These are phyloP conservation scores for Talaromyces ruber DNA, from an alignment of 495 filamentous ascomycete species.

Conservation along the genomic window DNA sequence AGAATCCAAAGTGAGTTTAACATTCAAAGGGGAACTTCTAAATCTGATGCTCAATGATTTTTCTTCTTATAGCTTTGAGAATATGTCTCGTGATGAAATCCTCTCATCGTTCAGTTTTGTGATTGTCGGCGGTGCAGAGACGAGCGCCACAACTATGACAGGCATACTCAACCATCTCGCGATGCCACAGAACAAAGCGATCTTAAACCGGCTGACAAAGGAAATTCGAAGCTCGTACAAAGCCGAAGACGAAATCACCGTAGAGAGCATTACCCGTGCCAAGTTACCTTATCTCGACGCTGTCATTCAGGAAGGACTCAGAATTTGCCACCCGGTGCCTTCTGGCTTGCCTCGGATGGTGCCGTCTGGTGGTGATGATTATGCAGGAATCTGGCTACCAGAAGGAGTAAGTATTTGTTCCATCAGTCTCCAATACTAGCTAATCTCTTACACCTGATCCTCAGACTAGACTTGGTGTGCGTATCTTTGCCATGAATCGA, in stretches of 20 bases:
- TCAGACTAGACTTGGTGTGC: conserved; percentile 8
- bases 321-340: not conserved
- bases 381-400: not conserved
- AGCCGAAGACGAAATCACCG: not conserved
- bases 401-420: not conserved
- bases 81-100: conserved; percentile 16
- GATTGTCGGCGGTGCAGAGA: not conserved
- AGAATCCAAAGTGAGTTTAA: conserved; percentile 4
- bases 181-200: not conserved
- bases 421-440: not conserved
- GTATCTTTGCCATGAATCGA: not conserved
- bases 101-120: conserved; percentile 7
- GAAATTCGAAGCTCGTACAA: not conserved
- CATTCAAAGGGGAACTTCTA: not conserved
- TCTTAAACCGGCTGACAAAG: not conserved
- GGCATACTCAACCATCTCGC: not conserved
- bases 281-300: not conserved
- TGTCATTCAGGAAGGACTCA: not conserved
- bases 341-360: not conserved
- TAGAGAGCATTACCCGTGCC: not conserved
- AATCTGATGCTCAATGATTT: not conserved
- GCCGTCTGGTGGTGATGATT: not conserved
- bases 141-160: not conserved
- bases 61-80: conserved; percentile 4
- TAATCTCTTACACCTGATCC: not conserved